Evolutionary conservation across 2,329 filamentous ascomycete genomes (phyloP), one percentile per base, ranked within the genome.

Genomic region (Aureobasidium sp.): DNA sequence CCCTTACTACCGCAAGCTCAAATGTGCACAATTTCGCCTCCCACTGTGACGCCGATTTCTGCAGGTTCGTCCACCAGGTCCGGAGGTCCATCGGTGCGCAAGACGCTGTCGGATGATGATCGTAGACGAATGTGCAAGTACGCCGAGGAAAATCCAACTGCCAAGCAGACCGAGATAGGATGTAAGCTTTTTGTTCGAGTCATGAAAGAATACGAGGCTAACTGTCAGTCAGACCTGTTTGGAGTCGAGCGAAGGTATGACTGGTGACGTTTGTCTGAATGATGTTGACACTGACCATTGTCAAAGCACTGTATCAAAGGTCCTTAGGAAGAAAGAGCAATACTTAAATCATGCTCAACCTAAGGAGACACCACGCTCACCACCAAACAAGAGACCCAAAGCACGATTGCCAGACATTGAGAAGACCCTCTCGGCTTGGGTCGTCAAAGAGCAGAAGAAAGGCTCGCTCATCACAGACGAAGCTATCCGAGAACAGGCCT

Each of bases 91-190:
- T 72, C 70, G 2, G 70, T 71, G 32, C 69, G 72, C n/a, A 72
- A 91, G 75, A 97, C 93, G 1, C 79, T 99, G 68, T 97, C 91
- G 8, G 90, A 96, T 70, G 87, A 90, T 63, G 92, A 97, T 73
- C 88, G 94, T 66, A 84, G 91, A 66, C 84, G 86, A 48, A 99
- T 99, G 92, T 99, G 94, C 74, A 84, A 91, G 71, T 97, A 93
- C 74, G 89, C 93, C 68, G 89, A 94, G 72, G 88, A 96, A 65
- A 87, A 97, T 71, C 94, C 93, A 27, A 87, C 85, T 53, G 87
- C 91, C 49, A 96, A 96, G 76, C 94, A 99, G 77, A 94, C 91
- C 21, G 93, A 97, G 71, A 99, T 99, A 76, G 94, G 94, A 76
- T 83, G 87, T 89, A 79, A 74, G 83, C 73, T 25, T 52, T 15